Conservation (phyloP, 306 rosid species). For the Macrotyloma uniflorum region DNA sequence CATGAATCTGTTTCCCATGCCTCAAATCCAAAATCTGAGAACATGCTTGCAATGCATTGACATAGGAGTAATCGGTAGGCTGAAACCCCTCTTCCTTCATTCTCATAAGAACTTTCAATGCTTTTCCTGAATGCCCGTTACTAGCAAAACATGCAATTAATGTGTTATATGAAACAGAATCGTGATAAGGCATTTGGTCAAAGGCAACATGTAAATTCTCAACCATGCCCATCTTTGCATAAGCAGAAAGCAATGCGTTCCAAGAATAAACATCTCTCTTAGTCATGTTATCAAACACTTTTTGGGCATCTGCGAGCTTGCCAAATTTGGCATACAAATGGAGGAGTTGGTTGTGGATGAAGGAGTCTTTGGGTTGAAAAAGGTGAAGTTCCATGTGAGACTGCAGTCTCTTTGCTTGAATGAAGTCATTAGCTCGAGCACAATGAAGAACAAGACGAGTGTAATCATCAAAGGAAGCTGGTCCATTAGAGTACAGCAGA, state of each 20-base stretch:
- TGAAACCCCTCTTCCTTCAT: slow-evolving; percentile 62
- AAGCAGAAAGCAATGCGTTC: slow-evolving; percentile 65
- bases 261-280: slow-evolving; percentile 62
- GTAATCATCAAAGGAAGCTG: slow-evolving; percentile 57
- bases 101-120: slow-evolving; percentile 44
- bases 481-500: slow-evolving; percentile 49
- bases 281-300: slow-evolving; percentile 60
- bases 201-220: slow-evolving; percentile 45
- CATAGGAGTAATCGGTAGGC: slow-evolving; percentile 57
- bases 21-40: slow-evolving; percentile 53
- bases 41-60: slow-evolving; percentile 63
- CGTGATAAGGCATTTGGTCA: slow-evolving; percentile 58
- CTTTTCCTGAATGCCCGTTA: slow-evolving; percentile 47
- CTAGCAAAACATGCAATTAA: slow-evolving; percentile 53
- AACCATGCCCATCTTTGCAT: slow-evolving; percentile 44
- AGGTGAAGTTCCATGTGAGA: slow-evolving; percentile 70
- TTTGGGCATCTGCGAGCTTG: slow-evolving; percentile 51
- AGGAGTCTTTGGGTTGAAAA: slow-evolving; percentile 57
- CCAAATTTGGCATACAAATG: slow-evolving; percentile 60
- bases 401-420: slow-evolving; percentile 66
- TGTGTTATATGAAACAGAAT: slow-evolving; percentile 64
- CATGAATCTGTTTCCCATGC: slow-evolving; percentile 69
- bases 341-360: slow-evolving; percentile 64
- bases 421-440: slow-evolving; percentile 56
- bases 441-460: slow-evolving; percentile 66